Evolutionary conservation across 2,329 filamentous ascomycete species (phyloP), one percentile per base, ranked within the genome.

Genomic region (Diaporthe vexans): DNA sequence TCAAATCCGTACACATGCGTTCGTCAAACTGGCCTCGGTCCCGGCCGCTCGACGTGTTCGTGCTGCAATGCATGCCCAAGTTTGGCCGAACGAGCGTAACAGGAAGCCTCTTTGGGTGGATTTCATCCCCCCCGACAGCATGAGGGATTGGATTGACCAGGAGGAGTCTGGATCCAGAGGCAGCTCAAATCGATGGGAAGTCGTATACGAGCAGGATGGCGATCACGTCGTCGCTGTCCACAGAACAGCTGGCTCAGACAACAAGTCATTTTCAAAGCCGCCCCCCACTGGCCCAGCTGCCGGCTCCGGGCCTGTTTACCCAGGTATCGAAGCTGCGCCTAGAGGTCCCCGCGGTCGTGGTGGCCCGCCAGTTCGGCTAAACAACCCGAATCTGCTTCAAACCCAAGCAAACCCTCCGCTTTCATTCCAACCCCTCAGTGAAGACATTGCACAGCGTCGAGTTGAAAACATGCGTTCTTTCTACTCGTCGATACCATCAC

Each of bases 31-130:
- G 81, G 85, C 87, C 58, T 92, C 88, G 59, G 86, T 91, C 13
- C 86, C 91, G 3, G 92, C 93, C 4, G 97, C 97, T 5, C 91
- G 92, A 0, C 90, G 94, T 29, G 95, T 94, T 11, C 93, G 96
- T 65, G 89, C 91, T 13, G 89, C 90, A 3, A 86, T 98, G 2
- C 96, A 99, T 83, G 90, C 91, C 74, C 89, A 89, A 29, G 89
- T 95, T 48, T 98, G 95, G 94, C 96, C 96, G 0, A 91, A 95
- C 74, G 96, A 98, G 84, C 91, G 92, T 74, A 94, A 93, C 77
- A 90, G 97, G 43, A 97, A 97, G 81, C 88, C 92, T 0, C 88
- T 98, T 0, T 97, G 93, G 90, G 94, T 94, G 4, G 97, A 99
- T 81, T 98, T 97, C 81, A 88, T 98, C 26, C 96, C 96, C 0